Base-by-base conservation (phyloP, 2,329 filamentous ascomycete genomes). In the Penicillium digitatum region DNA sequence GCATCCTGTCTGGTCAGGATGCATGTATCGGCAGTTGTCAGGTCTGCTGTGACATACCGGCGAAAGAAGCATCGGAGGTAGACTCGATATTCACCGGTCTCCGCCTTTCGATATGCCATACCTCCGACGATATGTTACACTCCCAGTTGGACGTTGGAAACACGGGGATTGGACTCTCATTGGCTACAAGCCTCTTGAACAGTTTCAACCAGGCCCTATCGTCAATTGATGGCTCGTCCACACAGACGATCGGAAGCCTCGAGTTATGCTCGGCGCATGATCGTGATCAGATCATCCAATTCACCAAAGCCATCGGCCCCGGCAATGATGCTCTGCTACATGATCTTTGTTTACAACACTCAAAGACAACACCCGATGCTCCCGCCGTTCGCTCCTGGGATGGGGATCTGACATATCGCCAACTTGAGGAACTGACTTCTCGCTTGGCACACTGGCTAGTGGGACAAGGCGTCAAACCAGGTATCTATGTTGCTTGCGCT, bases 351-450 rank as follows among this genome's bases (percentile, higher is more conserved):
- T 42, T 62, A n/a, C 48, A 37, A 20, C 59, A 62, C 32, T 56
- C 29, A 0, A 34, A 38, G 11, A 54, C 48, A 11, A 57, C 52
- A 6, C 62, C 62, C 2, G 34, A 60, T 32, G 57, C 60, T 5
- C 57, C 34, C 0, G 62, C 62, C 3, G 50, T 64, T 10, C 50
- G 57, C 24, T 64, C 62, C 6, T 64, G 59, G 57, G 62, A 64
- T 39, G 59, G 59, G 0, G 52, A 64, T 39, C 50, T 63, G 6
- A 60, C 57, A 18, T 64, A 63, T 35, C 31, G 32, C 14, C 48
- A 63, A 27, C 48, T 64, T 9, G 52, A 54, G 6, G 45, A 57
- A 10, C 20, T 56, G 1, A 40, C 44, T 5, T 44, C 40, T n/a
- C 52, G 61, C 1, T 34, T 64, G 6, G 59, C 62, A 1, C 55